phyloP scores from a whole-genome alignment of 108 stramenopile species.

The Chaetoceros tenuissimus region DNA sequence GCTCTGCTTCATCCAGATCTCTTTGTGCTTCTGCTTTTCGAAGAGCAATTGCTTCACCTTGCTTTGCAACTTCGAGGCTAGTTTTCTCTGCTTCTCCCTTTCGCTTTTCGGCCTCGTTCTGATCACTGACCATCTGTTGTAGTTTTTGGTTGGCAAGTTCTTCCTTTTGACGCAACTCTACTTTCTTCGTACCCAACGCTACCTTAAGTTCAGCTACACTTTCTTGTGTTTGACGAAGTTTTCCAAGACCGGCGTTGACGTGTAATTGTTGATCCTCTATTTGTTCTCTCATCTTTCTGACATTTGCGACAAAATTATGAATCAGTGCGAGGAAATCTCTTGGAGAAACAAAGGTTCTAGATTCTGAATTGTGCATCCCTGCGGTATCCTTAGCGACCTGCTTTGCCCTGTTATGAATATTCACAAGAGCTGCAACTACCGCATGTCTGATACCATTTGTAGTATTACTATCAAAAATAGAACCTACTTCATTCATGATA shows the following conservation, averaged over 20 bases:
- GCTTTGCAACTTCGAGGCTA: slow-evolving; percentile 74
- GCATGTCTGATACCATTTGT: slow-evolving; percentile 74
- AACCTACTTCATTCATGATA: slow-evolving; percentile 56
- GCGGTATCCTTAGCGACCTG: slow-evolving; percentile 47
- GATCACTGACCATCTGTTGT: slow-evolving; percentile 97
- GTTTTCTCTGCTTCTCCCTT: slow-evolving; percentile 90
- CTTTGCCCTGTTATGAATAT: slow-evolving; percentile 75
- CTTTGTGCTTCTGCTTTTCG: slow-evolving; percentile 88
- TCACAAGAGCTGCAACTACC: slow-evolving; percentile 91
- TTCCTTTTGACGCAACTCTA: slow-evolving; percentile 82
- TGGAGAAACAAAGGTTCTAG: slow-evolving; percentile 85
- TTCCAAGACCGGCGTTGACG: slow-evolving; percentile 92
- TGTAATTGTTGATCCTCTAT: slow-evolving; percentile 95
- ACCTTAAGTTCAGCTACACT: slow-evolving; percentile 86
- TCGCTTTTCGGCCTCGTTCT: slow-evolving; percentile 90
- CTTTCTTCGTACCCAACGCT: slow-evolving; percentile 70
- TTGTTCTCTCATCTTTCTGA: slow-evolving; percentile 59
- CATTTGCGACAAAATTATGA: slow-evolving; percentile 81
- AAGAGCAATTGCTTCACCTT: slow-evolving; percentile 65
- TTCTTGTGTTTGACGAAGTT: slow-evolving; percentile 88
- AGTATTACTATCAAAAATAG: slow-evolving; percentile 48
- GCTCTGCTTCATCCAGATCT: slow-evolving; percentile 95
- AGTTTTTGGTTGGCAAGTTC: slow-evolving; percentile 90
- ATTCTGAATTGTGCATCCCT: slow-evolving; percentile 37
- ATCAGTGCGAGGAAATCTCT: slow-evolving; percentile 95